Evolutionary conservation across 2,329 filamentous ascomycete genomes (phyloP).

Genomic region (Epichloe sibirici): DNA sequence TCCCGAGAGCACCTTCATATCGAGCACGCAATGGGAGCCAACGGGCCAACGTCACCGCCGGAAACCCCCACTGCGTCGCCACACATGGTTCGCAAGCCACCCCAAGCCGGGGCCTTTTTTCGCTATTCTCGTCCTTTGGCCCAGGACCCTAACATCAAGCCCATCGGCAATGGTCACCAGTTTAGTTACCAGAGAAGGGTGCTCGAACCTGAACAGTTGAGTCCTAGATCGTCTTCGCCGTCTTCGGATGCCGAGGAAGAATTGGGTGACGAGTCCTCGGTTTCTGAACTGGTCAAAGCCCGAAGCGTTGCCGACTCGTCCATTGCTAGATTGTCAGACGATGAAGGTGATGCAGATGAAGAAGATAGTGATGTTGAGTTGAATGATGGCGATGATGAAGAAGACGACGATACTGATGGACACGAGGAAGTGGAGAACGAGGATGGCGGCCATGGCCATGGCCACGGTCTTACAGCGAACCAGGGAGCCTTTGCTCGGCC

Average conservation of each 20-base stretch:
- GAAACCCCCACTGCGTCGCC: constrained; percentile 32
- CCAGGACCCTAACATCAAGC: constrained; percentile 29
- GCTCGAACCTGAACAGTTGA: constrained; percentile 22
- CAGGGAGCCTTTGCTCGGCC: neutral
- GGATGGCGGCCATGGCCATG: neutral
- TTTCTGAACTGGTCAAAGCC: neutral
- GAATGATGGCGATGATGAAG: neutral
- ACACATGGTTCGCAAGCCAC: constrained; percentile 20
- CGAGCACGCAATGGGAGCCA: constrained; percentile 12
- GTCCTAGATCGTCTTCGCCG: constrained; percentile 23
- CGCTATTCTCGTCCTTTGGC: constrained; percentile 18
- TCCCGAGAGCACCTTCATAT: constrained; percentile 16
- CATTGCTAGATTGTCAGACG: neutral
- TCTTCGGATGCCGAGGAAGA: constrained; percentile 14
- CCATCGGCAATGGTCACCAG: constrained; percentile 28
- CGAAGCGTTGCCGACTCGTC: neutral
- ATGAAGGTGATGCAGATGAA: neutral
- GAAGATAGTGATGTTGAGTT: neutral
- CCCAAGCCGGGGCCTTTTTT: constrained; percentile 20
- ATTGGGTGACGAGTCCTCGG: constrained; percentile 9
- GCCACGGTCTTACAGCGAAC: neutral
- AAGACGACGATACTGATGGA: neutral
- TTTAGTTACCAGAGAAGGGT: constrained; percentile 27
- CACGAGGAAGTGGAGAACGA: neutral
- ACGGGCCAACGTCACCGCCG: constrained; percentile 33